A percentile compares a stretch with the other conserved stretches of the same genome.
These are phyloP conservation scores for Bisporella sp. DNA, from an alignment of 2,329 filamentous ascomycete species.

Conservation along the genomic window DNA sequence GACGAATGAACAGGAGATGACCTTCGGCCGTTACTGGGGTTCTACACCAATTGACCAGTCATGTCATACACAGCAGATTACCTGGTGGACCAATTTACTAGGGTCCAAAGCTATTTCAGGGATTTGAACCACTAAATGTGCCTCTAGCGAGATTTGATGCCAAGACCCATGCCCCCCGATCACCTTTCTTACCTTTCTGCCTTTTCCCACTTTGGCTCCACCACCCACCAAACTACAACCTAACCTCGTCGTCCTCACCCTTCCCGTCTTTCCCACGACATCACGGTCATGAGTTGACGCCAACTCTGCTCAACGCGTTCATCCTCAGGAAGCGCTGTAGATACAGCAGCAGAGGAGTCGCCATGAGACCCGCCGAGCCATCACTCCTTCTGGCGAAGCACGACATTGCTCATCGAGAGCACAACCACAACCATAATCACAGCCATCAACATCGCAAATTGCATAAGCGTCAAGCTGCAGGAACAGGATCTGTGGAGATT, in stretches of 20 bases:
- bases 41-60: too few relatives aligned
- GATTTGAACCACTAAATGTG: too few relatives aligned
- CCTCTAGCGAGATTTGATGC: not conserved
- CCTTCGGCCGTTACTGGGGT: too few relatives aligned
- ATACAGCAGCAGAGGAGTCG: constrained; percentile 22
- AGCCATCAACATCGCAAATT: constrained; percentile 18
- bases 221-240: not conserved
- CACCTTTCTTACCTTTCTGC: not conserved
- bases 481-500: constrained; percentile 7
- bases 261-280: not conserved
- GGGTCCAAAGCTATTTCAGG: too few relatives aligned
- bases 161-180: not conserved
- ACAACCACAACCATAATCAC: constrained; percentile 13
- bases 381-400: constrained; percentile 29
- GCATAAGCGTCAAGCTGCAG: constrained; percentile 9
- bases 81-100: too few relatives aligned
- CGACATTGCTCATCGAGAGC: constrained; percentile 27
- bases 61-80: too few relatives aligned
- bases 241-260: not conserved
- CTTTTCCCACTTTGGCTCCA: too few relatives aligned
- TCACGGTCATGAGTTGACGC: constrained; percentile 9
- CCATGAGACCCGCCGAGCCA: constrained; percentile 23
- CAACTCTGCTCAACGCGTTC: constrained; percentile 6
- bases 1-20: too few relatives aligned
- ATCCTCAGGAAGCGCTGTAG: constrained; percentile 21